Base-by-base conservation (phyloP, 2,329 filamentous ascomycete species). In the Stachybotrys elegans region DNA sequence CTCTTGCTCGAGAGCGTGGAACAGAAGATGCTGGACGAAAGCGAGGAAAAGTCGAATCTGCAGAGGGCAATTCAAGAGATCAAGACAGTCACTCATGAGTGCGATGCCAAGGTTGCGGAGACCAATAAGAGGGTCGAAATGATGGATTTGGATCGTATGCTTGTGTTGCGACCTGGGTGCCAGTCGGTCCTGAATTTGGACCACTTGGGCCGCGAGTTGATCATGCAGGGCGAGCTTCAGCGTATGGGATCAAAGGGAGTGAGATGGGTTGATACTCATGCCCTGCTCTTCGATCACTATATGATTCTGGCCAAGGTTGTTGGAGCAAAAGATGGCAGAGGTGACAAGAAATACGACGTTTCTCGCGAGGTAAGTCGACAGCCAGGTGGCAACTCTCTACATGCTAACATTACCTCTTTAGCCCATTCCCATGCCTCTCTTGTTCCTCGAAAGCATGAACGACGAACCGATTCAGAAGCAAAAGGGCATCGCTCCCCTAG, bases 221-320 rank as follows among this genome's bases (percentile, higher is more conserved):
- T 98, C 48, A 85, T 85, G 63, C 82, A 91, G 55, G 93, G 93
- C 45, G 91, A 97, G 55, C 70, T 98, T 45, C 89, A 94, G 61
- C 78, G 93, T 49, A 86, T 90, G 71, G 90, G 92, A 44, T 88
- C 84, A 35, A 94, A 88, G 61, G 83, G 90, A 45, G 93, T 97
- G 60, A 85, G 84, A 50, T 95, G 92, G 85, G 83, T 97, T 7
- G 93, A 98, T 57, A 94, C 88, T 1, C 90, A 96, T 61, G 90
- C 88, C 3, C 78, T 98, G 37, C 76, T 98, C 1, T 97, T 98
- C 59, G 94, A 98, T 57, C 91, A 98, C 66, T 98, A 96, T 63
- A 76, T 98, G 29, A 91, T 98, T 25, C 70, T 98, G 36, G 87
- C 93, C 31, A 98, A 98, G 70, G 76, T 88, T 7, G 74, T 83